Percentiles rank a stretch among this genome's conserved stretches.
Conservation (phyloP, 192 early-diverging fungal genomes). For the Podila horticola region DNA sequence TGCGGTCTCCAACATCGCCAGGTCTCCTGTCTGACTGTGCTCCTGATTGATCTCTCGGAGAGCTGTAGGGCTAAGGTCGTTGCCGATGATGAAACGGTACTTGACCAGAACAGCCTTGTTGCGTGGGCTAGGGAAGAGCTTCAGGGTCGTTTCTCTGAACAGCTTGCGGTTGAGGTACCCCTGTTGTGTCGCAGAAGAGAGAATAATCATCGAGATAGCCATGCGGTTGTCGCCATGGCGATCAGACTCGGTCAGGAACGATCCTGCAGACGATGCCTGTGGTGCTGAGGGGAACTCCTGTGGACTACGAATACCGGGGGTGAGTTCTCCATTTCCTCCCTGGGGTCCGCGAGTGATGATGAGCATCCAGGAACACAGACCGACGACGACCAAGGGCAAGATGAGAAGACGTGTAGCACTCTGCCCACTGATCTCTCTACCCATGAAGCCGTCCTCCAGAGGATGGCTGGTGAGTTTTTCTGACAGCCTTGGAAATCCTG, state of each 20-base stretch:
- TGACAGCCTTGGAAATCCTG: constrained; percentile 29
- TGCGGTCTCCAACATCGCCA: constrained; percentile 53
- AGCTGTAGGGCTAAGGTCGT: constrained; percentile 32
- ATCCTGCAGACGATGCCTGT: background rate
- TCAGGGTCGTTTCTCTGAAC: constrained; percentile 61
- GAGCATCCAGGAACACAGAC: constrained; percentile 60
- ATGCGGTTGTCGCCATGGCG: constrained; percentile 40
- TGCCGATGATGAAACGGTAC: constrained; percentile 59
- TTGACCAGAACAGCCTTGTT: constrained; percentile 52
- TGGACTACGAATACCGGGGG: background rate
- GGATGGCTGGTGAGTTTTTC: constrained; percentile 24
- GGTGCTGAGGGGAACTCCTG: background rate
- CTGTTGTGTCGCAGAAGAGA: constrained; percentile 63
- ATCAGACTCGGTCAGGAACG: constrained; percentile 15
- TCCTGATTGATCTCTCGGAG: constrained; percentile 51
- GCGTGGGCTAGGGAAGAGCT: constrained; percentile 54
- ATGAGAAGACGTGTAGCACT: constrained; percentile 39
- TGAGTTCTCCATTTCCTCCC: constrained; percentile 13
- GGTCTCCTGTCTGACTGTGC: constrained; percentile 44
- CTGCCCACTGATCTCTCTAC: constrained; percentile 38
- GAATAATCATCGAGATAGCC: constrained; percentile 54
- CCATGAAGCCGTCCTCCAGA: constrained; percentile 50
- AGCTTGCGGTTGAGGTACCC: constrained; percentile 53
- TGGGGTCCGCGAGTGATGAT: constrained; percentile 53
- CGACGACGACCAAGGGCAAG: constrained; percentile 55